Evolutionary conservation across 352 stramenopile species (phyloP).

Genomic region (Discostella stelligera): DNA sequence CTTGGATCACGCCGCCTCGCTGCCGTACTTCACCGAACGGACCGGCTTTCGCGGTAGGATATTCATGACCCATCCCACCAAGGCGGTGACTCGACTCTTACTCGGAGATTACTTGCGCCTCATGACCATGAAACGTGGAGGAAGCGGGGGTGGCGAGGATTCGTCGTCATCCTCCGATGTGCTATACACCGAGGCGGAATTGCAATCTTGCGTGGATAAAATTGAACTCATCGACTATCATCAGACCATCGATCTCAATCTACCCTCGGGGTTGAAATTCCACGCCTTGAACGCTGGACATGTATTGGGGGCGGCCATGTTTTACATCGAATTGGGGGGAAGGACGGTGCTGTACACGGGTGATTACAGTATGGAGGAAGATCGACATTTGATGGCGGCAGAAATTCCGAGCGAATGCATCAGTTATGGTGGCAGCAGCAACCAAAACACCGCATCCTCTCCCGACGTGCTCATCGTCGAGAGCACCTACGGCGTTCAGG

Average conservation of each 20-base stretch:
- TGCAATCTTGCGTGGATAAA: constrained; percentile 95
- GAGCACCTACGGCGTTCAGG: constrained; percentile 96
- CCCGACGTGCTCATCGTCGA: constrained; percentile 99
- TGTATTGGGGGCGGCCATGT: constrained; percentile 99
- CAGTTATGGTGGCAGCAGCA: constrained; percentile 9
- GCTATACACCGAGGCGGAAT: constrained; percentile 87
- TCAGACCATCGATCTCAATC: constrained; percentile 90
- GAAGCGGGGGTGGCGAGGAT: constrained; percentile 29
- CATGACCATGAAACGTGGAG: constrained; percentile 72
- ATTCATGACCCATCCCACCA: constrained; percentile 99
- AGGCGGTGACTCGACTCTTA: constrained; percentile 97
- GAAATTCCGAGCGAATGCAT: constrained; percentile 74
- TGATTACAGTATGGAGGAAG: constrained; percentile 97
- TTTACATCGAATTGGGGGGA: constrained; percentile 97
- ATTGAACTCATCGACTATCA: constrained; percentile 98
- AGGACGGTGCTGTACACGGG: constrained; percentile 97
- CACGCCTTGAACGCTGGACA: constrained; percentile 98
- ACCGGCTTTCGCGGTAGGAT: constrained; percentile 96
- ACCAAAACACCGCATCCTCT: constrained; percentile 29
- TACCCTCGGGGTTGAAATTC: constrained; percentile 94
- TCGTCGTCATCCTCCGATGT: constrained; percentile 30
- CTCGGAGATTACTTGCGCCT: constrained; percentile 96
- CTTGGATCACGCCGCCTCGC: constrained; percentile 97
- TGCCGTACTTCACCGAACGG: constrained; percentile 99
- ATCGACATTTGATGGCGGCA: constrained; percentile 96